Base-by-base conservation (phyloP, 2,329 filamentous ascomycete genomes). In the Claviceps sp. region DNA sequence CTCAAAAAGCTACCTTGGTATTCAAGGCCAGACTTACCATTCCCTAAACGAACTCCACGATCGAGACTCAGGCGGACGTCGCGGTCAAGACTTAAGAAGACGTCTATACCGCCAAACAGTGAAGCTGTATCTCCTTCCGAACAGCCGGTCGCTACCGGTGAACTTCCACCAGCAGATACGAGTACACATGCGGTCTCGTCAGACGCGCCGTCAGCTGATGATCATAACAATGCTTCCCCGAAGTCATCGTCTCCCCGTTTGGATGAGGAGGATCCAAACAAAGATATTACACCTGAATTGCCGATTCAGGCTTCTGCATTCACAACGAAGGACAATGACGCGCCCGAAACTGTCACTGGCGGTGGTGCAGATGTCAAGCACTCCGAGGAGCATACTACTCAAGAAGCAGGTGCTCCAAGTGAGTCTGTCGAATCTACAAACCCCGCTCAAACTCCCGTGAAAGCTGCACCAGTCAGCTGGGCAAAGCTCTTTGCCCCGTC, bases 1-100 rank as follows among this genome's bases (percentile, higher is more conserved):
- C 55, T 20, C 51, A 30, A 20, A 38, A 14, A 82, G 77, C 66
- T 83, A 9, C 80, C 80, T 9, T 83, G 79, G 79, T 60, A 72
- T 26, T 81, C 78, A 0, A 65, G 64, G 36, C 74, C 76, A 3
- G 73, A 77, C 36, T 58, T 65, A 30, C 66, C 70, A 9, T 84
- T 80, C 59, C 79, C 79, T 13, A 59, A 57, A 48, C 62, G 62
- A 59, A 61, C 62, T 34, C 56, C 60, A 11, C 68, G 66, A 42
- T 63, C 66, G 13, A 72, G 67, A 58, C 66, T 68, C 41, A 71
- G 68, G 45, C 62, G 61, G 59, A 61, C 63, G 26, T 54, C 60
- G 11, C 68, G 65, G 44, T 62, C 66, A 11, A 72, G 66, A 58
- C 65, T 68, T 38, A 71, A 68, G 57, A 74, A 72, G 63, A 74